phyloP scores from a whole-genome alignment of 2,329 filamentous ascomycete species.

The Orbilia ellipsospora region DNA sequence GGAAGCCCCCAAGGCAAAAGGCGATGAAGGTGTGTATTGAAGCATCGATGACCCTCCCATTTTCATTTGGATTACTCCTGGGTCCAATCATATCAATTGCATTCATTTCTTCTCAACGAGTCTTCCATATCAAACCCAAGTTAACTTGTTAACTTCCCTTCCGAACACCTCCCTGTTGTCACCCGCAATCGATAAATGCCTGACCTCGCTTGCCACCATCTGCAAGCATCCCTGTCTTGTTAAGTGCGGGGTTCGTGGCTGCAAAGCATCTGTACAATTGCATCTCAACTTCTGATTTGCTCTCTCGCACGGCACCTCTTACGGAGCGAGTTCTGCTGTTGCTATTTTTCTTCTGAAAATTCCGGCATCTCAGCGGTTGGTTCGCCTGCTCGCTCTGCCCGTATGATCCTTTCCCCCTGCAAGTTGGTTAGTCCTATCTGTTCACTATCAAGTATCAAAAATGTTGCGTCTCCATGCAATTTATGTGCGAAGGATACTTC shows the following conservation, averaged over 20 bases:
- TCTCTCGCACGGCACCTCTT: constrained; percentile 6
- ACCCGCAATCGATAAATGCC: constrained; percentile 32
- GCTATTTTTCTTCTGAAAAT: constrained; percentile 26
- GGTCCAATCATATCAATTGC: constrained; percentile 23
- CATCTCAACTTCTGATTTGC: constrained; percentile 54
- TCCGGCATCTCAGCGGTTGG: constrained; percentile 21
- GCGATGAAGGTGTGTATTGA: constrained; percentile 46
- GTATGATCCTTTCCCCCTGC: constrained; percentile 54
- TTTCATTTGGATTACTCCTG: not conserved
- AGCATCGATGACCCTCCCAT: not conserved
- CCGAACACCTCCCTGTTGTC: not conserved
- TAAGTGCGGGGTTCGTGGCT: constrained; percentile 49
- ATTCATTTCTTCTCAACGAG: constrained; percentile 7
- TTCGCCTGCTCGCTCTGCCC: constrained; percentile 45
- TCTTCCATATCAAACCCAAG: too few relatives aligned
- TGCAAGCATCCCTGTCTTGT: constrained; percentile 36
- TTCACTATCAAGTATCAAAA: constrained; percentile 39
- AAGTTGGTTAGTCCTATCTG: constrained; percentile 31
- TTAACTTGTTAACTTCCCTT: constrained; percentile 6
- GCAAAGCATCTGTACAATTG: constrained; percentile 47
- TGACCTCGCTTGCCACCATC: constrained; percentile 52
- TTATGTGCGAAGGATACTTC: constrained; percentile 31
- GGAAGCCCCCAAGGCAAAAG: constrained; percentile 51
- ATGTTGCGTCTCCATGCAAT: constrained; percentile 41
- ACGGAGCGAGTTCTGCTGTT: constrained; percentile 28